Percentiles rank a stretch among this genome's conserved stretches.
phyloP scores from a whole-genome alignment of 306 rosid species.

The Sicyos baderoa region DNA sequence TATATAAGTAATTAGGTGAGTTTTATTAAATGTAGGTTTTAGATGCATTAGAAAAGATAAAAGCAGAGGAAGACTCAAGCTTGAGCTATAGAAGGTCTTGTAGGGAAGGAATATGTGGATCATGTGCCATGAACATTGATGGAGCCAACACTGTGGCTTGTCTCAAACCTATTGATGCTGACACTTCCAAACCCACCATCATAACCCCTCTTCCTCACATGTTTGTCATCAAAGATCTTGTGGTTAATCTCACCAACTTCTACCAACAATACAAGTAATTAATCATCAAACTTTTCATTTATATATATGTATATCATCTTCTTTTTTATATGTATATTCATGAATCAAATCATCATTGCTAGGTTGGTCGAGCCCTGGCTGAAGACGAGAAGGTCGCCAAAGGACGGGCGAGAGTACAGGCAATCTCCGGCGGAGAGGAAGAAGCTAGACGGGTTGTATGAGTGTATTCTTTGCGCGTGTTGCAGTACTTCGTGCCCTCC shows the following conservation, averaged over 20 bases:
- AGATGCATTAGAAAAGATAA: conserved; percentile 41
- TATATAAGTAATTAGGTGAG: too few species aligned
- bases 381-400: conserved; percentile 24
- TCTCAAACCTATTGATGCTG: conserved; percentile 30
- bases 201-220: conserved; percentile 38
- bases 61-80: conserved; percentile 38
- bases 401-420: conserved; percentile 26
- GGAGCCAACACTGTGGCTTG: conserved; percentile 37
- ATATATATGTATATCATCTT: too few species aligned
- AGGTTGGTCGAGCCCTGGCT: conserved; percentile 41
- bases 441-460: conserved; percentile 35
- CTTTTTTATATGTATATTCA: too few species aligned
- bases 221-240: conserved; percentile 41
- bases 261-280: conserved; percentile 34
- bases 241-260: conserved; percentile 39
- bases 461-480: conserved; percentile 42
- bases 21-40: conserved; percentile 23
- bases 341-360: neutral
- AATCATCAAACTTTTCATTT: too few species aligned
- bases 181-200: conserved; percentile 29
- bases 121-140: conserved; percentile 43
- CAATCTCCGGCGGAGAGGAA: conserved; percentile 31
- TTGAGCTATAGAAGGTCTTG: conserved; percentile 41
- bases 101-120: conserved; percentile 43
- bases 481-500: conserved; percentile 37